Percentiles rank a stretch among this genome's conserved stretches.
Conservation (phyloP, 2,329 filamentous ascomycete genomes). For the Phoma sp. region DNA sequence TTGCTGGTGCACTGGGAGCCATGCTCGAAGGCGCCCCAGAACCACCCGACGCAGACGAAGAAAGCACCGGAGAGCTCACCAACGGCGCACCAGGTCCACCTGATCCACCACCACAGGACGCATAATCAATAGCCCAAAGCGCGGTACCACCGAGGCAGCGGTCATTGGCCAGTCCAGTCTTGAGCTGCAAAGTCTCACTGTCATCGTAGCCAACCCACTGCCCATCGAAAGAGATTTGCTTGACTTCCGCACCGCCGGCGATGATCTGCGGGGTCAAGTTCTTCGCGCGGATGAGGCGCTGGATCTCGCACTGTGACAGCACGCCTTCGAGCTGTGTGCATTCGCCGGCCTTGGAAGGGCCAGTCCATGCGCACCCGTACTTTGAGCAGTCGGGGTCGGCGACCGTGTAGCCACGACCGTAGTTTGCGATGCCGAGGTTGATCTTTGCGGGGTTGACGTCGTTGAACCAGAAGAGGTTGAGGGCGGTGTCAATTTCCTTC, state of each 20-base stretch:
- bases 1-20: not conserved
- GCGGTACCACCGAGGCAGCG: conserved; percentile 34
- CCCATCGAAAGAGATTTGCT: conserved; percentile 43
- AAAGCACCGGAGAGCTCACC: not conserved
- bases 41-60: not conserved
- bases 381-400: conserved; percentile 24
- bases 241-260: conserved; percentile 40
- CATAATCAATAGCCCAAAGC: conserved; percentile 32
- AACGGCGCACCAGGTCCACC: not conserved
- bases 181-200: conserved; percentile 32
- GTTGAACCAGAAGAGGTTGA: conserved; percentile 57
- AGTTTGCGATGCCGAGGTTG: conserved; percentile 56
- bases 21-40: conserved; percentile 1
- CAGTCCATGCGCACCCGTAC: conserved; percentile 30
- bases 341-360: conserved; percentile 20
- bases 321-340: conserved; percentile 43
- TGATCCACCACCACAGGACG: conserved; percentile 9
- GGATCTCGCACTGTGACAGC: conserved; percentile 48
- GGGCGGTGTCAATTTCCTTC: conserved; percentile 52
- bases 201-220: conserved; percentile 54
- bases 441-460: conserved; percentile 52
- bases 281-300: conserved; percentile 32
- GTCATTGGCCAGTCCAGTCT: conserved; percentile 27
- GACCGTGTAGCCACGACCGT: conserved; percentile 49
- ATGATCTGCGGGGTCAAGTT: conserved; percentile 28